phyloP scores from a whole-genome alignment of 2,329 filamentous ascomycete genomes.

The Nothopassalora personata region DNA sequence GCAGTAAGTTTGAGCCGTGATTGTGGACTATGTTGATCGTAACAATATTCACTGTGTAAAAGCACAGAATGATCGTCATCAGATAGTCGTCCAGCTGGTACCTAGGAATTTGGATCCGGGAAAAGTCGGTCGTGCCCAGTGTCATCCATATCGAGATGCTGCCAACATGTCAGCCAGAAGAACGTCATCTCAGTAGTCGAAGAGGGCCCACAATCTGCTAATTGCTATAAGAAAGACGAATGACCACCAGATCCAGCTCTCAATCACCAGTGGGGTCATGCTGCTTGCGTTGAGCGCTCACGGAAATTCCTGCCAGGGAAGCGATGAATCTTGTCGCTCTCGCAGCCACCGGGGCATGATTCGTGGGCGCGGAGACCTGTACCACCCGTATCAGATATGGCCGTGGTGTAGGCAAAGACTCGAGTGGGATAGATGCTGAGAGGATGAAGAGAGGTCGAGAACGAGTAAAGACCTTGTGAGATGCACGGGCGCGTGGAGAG shows the following conservation, averaged over 20 bases:
- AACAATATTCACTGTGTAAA: constrained; percentile 47
- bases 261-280: constrained; percentile 36
- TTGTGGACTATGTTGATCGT: constrained; percentile 42
- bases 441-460: background rate
- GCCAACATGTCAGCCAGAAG: constrained; percentile 1
- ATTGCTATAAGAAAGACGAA: constrained; percentile 30
- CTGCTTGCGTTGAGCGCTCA: constrained; percentile 3
- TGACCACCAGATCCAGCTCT: constrained; percentile 46
- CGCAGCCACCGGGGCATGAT: constrained; percentile 9
- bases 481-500: background rate
- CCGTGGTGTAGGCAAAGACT: background rate
- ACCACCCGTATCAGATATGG: background rate
- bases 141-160: constrained; percentile 43
- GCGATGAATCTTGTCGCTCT: constrained; percentile 4
- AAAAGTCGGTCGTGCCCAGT: constrained; percentile 37
- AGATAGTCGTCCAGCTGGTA: constrained; percentile 55
- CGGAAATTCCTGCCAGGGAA: constrained; percentile 8
- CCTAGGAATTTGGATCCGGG: constrained; percentile 29
- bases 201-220: constrained; percentile 38
- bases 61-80: constrained; percentile 48
- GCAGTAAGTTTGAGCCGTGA: constrained; percentile 41
- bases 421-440: background rate
- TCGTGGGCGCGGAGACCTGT: background rate
- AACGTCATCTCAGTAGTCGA: background rate
- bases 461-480: background rate